These are phyloP conservation scores for Zymoseptoria passerinii DNA, from an alignment of 2,329 filamentous ascomycete species.

Conservation along the genomic window DNA sequence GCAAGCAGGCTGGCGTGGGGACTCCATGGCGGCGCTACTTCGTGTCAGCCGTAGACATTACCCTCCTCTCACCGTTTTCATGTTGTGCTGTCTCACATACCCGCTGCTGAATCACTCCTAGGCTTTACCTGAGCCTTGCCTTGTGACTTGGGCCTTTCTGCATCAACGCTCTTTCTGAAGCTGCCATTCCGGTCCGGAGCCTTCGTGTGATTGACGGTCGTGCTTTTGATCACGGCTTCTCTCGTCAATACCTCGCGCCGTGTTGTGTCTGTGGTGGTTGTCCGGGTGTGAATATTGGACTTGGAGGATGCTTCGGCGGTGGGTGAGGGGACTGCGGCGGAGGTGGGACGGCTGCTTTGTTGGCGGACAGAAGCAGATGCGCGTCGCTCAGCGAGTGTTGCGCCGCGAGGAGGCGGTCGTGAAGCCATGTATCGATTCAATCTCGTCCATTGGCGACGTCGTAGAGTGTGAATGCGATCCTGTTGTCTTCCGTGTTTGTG, in stretches of 20 bases:
- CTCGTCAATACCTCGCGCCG: slow-evolving; percentile 12
- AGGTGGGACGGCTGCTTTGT: slow-evolving; percentile 20
- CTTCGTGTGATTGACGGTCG: slow-evolving; percentile 13
- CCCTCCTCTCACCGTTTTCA: too few relatives aligned
- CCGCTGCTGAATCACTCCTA: slow-evolving; percentile 8
- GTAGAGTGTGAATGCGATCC: background rate
- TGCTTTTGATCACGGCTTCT: slow-evolving; percentile 15
- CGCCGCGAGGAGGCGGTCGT: slow-evolving; percentile 18
- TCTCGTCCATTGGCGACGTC: slow-evolving; percentile 7
- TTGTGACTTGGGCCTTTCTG: slow-evolving; percentile 9
- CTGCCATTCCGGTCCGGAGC: slow-evolving; percentile 7
- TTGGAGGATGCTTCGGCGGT: slow-evolving; percentile 11
- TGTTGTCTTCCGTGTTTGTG: background rate
- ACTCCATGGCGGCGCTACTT: slow-evolving; percentile 53
- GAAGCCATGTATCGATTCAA: slow-evolving; percentile 17
- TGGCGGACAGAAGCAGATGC: slow-evolving; percentile 21
- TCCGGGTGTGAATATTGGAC: slow-evolving; percentile 11
- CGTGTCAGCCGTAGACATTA: background rate
- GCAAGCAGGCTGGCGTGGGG: slow-evolving; percentile 70
- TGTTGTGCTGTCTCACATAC: too few relatives aligned
- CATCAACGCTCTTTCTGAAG: slow-evolving; percentile 12
- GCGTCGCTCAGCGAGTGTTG: slow-evolving; percentile 22
- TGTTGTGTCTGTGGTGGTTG: slow-evolving; percentile 15
- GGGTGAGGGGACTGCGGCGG: slow-evolving; percentile 13
- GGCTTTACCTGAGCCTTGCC: slow-evolving; percentile 8